These are phyloP conservation scores for Cystofilobasidium bisporidii DNA, from an alignment of 768 basidiomycete species.

Conservation along the genomic window DNA sequence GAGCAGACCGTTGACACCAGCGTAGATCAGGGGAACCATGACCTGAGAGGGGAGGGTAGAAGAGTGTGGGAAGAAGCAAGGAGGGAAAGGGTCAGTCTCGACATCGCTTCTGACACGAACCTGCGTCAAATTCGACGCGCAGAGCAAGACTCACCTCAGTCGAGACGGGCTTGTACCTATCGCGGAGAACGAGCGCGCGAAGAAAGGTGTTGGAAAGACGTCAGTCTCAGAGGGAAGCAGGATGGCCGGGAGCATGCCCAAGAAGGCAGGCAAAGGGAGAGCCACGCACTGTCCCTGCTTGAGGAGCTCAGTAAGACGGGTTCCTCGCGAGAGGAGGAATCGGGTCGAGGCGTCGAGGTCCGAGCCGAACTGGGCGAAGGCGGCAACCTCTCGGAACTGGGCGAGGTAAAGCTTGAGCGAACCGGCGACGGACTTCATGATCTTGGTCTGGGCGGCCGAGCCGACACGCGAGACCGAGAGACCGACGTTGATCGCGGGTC, in stretches of 20 bases:
- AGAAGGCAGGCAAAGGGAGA: too few relatives aligned
- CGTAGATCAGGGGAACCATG: slow-evolving; percentile 97
- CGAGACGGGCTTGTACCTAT: slow-evolving; percentile 24
- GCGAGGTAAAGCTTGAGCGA: slow-evolving; percentile 85
- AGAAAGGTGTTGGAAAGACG: too few relatives aligned
- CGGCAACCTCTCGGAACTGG: slow-evolving; percentile 99
- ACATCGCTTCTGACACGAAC: too few relatives aligned
- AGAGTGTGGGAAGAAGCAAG: neutral
- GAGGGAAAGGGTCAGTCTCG: neutral
- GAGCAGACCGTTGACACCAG: slow-evolving; percentile 98
- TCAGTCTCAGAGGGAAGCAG: too few relatives aligned
- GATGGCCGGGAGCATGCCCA: too few relatives aligned
- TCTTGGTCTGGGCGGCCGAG: slow-evolving; percentile 98
- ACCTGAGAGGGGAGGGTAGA: slow-evolving; percentile 75
- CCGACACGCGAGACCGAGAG: slow-evolving; percentile 96
- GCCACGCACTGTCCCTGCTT: slow-evolving; percentile 42
- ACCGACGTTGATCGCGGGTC: slow-evolving; percentile 99
- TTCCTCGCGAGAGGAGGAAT: slow-evolving; percentile 95
- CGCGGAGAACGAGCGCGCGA: too few relatives aligned
- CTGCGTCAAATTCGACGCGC: too few relatives aligned
- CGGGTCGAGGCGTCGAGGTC: slow-evolving; percentile 99
- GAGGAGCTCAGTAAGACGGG: slow-evolving; percentile 92
- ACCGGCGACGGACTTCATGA: slow-evolving; percentile 99
- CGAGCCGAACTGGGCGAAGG: slow-evolving; percentile 97
- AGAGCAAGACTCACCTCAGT: too few relatives aligned